These are phyloP conservation scores for Erodium texanum DNA, from an alignment of 441 rosid genomes.

Conservation along the genomic window DNA sequence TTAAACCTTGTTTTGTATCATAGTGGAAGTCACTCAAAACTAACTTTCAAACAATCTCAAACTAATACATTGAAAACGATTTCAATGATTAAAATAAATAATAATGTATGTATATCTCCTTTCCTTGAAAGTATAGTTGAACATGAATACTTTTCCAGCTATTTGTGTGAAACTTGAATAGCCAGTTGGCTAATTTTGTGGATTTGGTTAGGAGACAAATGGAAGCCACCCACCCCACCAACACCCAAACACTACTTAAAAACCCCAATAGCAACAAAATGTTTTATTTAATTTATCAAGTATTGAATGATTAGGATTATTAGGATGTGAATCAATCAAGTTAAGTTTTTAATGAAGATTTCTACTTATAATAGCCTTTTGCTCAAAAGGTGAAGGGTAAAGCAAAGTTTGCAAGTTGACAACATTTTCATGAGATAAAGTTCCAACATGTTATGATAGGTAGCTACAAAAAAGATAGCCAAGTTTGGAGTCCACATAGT, in stretches of 20 bases:
- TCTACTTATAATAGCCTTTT: background rate
- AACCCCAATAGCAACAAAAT: conserved; percentile 10
- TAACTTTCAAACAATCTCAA: conserved; percentile 32
- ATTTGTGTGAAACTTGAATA: background rate
- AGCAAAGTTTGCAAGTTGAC: too few species aligned
- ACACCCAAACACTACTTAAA: conserved; percentile 16
- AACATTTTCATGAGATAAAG: too few species aligned
- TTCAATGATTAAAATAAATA: background rate
- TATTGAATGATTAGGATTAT: background rate
- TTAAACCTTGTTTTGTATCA: conserved; percentile 26
- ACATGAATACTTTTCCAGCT: conserved; percentile 15
- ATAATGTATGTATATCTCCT: conserved; percentile 18
- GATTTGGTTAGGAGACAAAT: conserved; percentile 21
- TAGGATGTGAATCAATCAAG: conserved; percentile 12
- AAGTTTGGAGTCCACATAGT: too few species aligned
- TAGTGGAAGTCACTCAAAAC: conserved; percentile 46
- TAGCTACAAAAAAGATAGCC: too few species aligned
- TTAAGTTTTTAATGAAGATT: conserved; percentile 11
- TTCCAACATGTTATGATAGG: too few species aligned
- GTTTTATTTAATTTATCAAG: conserved; percentile 12
- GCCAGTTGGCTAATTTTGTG: conserved; percentile 25
- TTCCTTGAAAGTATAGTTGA: conserved; percentile 37
- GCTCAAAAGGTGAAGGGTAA: too few species aligned
- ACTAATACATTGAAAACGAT: conserved; percentile 31
- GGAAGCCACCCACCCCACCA: conserved; percentile 22